Base-by-base conservation (phyloP, 2,329 filamentous ascomycete species). In the Laburnicola sp. region DNA sequence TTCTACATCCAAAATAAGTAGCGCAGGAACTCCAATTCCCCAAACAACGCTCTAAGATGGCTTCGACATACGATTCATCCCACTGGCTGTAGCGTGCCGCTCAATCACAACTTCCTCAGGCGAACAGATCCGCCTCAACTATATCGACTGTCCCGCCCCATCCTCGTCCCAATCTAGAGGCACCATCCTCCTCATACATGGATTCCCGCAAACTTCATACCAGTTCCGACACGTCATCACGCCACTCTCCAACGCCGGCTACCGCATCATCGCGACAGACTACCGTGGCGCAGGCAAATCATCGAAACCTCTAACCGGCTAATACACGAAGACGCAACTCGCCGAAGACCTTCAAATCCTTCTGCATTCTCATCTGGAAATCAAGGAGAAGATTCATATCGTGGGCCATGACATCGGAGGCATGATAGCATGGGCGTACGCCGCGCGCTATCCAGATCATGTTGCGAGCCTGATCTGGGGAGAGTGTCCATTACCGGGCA, bases 321-420 rank as follows among this genome's bases (percentile, higher is more conserved):
- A n/a, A n/a, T 79, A 74, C 47, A 71, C 70, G 16, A 78, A 78
- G 56, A 62, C 64, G 4, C 63, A 65, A 38, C 72, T 78, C 57
- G 75, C 76, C 3, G 55, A 63, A 3, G 75, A 78, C 48, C 54
- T 80, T 0, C 60, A 73, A 45, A 56, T 68, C 4, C 46, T 74
- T n/a, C 30, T 66, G 8, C 54, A 51, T 27, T 26, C 48, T 5
- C 55, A 66, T 40, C 57, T 78, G 0, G 55, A 58, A 0, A 70
- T 76, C 58, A 65, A 63, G 10, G 61, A 72, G 10, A 67, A 72
- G 9, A 63, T 76, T 3, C 75, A 79, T 50, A 58, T 79, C 3
- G 70, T 79, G 0, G 76, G 77, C 7, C 75, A 80, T 45, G 77
- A 79, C 48, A 78, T 79, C 21, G 75, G 76, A 11, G 76, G 75